Evolutionary conservation across 129 eudicot genomes (phyloP), one percentile per base, ranked within the genome.

Genomic region (Centrapalus pauciflorus): DNA sequence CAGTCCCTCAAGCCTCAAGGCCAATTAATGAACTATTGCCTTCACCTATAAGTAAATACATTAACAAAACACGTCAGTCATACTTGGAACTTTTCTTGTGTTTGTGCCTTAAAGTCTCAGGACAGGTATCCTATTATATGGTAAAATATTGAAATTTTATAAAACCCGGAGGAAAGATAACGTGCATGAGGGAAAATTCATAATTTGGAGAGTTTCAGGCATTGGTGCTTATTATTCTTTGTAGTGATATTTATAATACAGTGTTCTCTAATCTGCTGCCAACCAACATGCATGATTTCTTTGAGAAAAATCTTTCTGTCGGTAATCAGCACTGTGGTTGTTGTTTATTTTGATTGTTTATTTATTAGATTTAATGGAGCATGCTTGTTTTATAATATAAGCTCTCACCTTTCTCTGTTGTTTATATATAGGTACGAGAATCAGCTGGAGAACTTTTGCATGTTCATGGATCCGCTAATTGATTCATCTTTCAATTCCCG

Each of bases 381-480:
- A 41, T 56, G 38, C 17, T 62, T 61, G 26, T 49, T 24, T 35
- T 21, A 0, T 19, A 0, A 29, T n/a, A 26, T 34, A 50, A 27
- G 30, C 10, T 46, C 3, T 52, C 33, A 75, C 29, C n/a, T 30
- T 52, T 57, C 37, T 33, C 24, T 26, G 20, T 50, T 48, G 26
- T 27, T 40, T 61, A 27, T 60, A 1, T 26, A 16, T 64, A 61
- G 96, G 80, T 94, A 94, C 52, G 97, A 82, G 82, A 66, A 59
- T 46, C 96, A 86, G 73, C 77, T 94, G 24, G 99, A 94, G 89
- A 84, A 71, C 28, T 94, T 94, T 79, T 94, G 99, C 73, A 82
- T 80, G 81, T 89, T 94, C 75, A 84, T 94, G 88, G 99, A 89
- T 76, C 95, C 88, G 11, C 81, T 94, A 37, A 34, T 94, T 51